Evolutionary conservation across 306 rosid genomes (phyloP).

Genomic region (Urtica urens): DNA sequence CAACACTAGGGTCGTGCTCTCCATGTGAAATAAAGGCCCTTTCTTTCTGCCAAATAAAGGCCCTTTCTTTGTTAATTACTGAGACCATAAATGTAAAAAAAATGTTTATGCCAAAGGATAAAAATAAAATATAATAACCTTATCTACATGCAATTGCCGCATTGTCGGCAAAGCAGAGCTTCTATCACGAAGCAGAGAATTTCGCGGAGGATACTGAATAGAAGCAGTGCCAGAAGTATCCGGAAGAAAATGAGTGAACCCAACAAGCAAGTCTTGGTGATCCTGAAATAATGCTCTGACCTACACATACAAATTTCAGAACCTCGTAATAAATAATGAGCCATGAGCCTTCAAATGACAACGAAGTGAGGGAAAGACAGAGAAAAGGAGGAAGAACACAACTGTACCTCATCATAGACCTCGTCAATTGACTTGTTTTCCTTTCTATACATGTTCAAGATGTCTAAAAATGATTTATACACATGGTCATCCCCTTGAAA

Average conservation of each 20-base stretch:
- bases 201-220: constrained; percentile 38
- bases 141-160: constrained; percentile 59
- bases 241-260: constrained; percentile 81
- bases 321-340: background rate
- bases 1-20: constrained; percentile 82
- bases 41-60: constrained; percentile 54
- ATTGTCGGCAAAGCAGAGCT: constrained; percentile 62
- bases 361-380: constrained; percentile 8
- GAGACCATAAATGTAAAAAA: constrained; percentile 24
- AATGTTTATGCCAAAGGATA: constrained; percentile 13
- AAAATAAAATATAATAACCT: constrained; percentile 36
- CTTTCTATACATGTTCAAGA: constrained; percentile 94
- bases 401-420: constrained; percentile 81
- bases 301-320: constrained; percentile 31
- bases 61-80: constrained; percentile 81
- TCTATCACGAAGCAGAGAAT: constrained; percentile 64
- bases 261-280: constrained; percentile 72
- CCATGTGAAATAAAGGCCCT: constrained; percentile 47
- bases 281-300: constrained; percentile 78
- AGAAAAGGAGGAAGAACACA: constrained; percentile 1
- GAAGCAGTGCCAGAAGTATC: constrained; percentile 59
- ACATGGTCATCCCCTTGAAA: constrained; percentile 88
- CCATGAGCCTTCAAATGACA: constrained; percentile 8
- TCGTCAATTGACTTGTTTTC: constrained; percentile 71
- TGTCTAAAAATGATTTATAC: constrained; percentile 87